Conservation (phyloP, 305 asterid species). For the Rubia tinctorum region DNA sequence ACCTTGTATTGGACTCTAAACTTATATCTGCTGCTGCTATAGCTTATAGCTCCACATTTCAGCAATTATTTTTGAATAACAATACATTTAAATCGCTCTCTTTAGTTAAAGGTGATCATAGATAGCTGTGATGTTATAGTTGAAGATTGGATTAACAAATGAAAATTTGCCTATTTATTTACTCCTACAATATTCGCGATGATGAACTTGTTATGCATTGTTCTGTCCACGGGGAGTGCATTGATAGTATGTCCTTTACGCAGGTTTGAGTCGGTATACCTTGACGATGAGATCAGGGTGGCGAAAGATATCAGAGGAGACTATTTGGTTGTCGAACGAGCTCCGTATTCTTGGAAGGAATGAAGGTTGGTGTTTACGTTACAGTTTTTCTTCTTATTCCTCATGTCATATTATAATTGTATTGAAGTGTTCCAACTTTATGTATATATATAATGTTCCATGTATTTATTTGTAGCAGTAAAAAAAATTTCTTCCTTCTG, state of each 20-base stretch:
- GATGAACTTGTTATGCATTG: background rate
- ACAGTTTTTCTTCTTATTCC: background rate
- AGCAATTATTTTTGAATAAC: background rate
- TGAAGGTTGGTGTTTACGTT: slow-evolving; percentile 25
- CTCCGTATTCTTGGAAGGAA: slow-evolving; percentile 88
- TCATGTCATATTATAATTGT: slow-evolving; percentile 4
- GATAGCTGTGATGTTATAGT: background rate
- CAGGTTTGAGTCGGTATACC: slow-evolving; percentile 78
- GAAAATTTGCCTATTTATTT: background rate
- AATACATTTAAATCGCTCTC: background rate
- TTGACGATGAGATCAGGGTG: slow-evolving; percentile 85
- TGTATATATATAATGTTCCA: background rate
- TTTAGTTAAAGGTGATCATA: background rate
- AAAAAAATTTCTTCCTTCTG: background rate
- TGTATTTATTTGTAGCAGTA: background rate
- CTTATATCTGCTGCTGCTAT: background rate
- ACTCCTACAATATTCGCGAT: background rate
- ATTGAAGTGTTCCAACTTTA: background rate
- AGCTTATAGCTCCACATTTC: background rate
- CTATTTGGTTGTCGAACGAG: slow-evolving; percentile 77
- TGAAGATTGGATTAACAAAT: background rate
- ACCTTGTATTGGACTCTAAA: background rate
- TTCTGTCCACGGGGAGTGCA: background rate
- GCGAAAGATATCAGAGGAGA: slow-evolving; percentile 86
- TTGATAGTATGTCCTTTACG: slow-evolving; percentile 12